phyloP scores from a whole-genome alignment of 805 yeast genomes.

The Candida piceae region DNA sequence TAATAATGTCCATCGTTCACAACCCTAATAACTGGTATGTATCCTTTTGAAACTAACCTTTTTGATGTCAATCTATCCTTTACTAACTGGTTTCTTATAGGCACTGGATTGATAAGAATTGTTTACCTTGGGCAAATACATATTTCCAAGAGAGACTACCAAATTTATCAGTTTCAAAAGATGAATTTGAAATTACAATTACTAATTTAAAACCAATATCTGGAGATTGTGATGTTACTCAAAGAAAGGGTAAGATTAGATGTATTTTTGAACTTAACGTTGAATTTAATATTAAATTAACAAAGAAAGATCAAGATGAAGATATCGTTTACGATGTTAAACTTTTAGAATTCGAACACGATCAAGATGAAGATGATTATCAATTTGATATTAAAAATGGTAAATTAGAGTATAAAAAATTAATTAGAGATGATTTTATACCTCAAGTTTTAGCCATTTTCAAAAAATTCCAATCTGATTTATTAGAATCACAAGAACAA shows the following conservation, averaged over 20 bases:
- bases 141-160: constrained; percentile 62
- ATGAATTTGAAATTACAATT: constrained; percentile 32
- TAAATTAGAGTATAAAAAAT: constrained; percentile 31
- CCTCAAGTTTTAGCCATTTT: constrained; percentile 49
- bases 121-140: constrained; percentile 81
- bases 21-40: constrained; percentile 86
- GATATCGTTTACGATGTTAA: constrained; percentile 39
- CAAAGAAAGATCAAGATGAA: constrained; percentile 23
- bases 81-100: constrained; percentile 9
- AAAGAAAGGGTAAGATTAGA: constrained; percentile 75
- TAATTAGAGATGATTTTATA: constrained; percentile 42
- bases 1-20: constrained; percentile 73
- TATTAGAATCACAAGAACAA: constrained; percentile 55
- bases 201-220: constrained; percentile 37
- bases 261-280: constrained; percentile 68
- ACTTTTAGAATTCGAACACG: constrained; percentile 72
- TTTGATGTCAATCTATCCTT: too few relatives aligned
- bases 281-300: constrained; percentile 40
- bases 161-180: constrained; percentile 37
- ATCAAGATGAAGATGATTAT: constrained; percentile 64
- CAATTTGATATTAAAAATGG: constrained; percentile 41
- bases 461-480: constrained; percentile 55
- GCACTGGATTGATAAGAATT: constrained; percentile 99
- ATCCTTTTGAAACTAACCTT: too few relatives aligned
- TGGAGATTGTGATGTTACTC: constrained; percentile 82